Conservation (phyloP, 495 filamentous ascomycete genomes). For the Xylaria scruposa region DNA sequence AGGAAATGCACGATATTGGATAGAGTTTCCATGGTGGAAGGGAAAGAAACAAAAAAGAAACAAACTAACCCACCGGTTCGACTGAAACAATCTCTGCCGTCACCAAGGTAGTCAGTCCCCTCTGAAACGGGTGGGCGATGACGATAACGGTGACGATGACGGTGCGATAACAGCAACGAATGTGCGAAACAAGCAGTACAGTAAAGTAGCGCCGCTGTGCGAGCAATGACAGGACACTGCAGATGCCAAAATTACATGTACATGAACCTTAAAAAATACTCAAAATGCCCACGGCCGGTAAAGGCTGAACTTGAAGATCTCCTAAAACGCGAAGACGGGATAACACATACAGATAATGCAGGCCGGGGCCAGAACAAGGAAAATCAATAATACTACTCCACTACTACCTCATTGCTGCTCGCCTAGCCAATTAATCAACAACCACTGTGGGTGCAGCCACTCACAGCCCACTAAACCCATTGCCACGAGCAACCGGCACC, state of each 20-base stretch:
- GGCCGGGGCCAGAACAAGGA: slow-evolving; percentile 9
- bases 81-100: slow-evolving; percentile 1
- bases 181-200: not conserved
- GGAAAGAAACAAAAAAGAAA: not conserved
- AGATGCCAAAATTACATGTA: slow-evolving; percentile 2
- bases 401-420: slow-evolving; percentile 5
- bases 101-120: not conserved
- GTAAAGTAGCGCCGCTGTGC: not conserved
- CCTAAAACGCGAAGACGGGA: not conserved
- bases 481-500: slow-evolving; percentile 28
- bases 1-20: slow-evolving; percentile 1
- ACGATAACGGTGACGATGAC: slow-evolving; percentile 11
- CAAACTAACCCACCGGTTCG: slow-evolving; percentile 6
- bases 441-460: slow-evolving; percentile 12
- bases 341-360: not conserved
- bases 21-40: not conserved
- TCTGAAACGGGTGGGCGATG: not conserved
- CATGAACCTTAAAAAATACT: not conserved
- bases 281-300: not conserved
- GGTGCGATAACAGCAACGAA: slow-evolving; percentile 8
- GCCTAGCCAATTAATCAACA: slow-evolving; percentile 19
- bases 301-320: not conserved
- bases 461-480: slow-evolving; percentile 21
- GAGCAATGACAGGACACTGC: not conserved
- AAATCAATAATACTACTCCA: slow-evolving; percentile 16